phyloP scores from a whole-genome alignment of 495 filamentous ascomycete species.

The Neurospora sp. region DNA sequence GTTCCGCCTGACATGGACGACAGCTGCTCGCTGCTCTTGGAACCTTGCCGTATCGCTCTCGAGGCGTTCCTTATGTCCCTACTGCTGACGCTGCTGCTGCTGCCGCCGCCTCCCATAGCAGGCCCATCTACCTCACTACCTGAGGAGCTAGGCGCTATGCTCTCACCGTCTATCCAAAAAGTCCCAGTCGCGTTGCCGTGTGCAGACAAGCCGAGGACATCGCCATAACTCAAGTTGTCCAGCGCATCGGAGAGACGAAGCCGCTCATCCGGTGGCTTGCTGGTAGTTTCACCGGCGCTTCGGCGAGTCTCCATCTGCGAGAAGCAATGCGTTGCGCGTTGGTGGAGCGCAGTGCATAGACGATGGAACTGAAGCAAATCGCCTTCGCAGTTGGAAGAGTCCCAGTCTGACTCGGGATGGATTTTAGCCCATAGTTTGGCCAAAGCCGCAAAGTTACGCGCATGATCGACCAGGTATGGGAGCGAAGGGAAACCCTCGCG shows the following conservation, averaged over 20 bases:
- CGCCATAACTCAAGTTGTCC: slow-evolving; percentile 50
- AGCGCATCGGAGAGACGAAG: slow-evolving; percentile 65
- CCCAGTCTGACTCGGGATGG: slow-evolving; percentile 35
- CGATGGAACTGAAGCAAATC: slow-evolving; percentile 65
- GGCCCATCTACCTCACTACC: slow-evolving; percentile 39
- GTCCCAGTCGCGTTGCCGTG: slow-evolving; percentile 22
- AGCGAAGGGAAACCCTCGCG: slow-evolving; percentile 91
- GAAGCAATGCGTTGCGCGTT: slow-evolving; percentile 46
- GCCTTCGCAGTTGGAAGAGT: slow-evolving; percentile 43
- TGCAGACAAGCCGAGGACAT: slow-evolving; percentile 23
- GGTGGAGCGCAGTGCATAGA: slow-evolving; percentile 59
- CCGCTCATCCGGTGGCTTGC: slow-evolving; percentile 48
- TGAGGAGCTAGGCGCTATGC: slow-evolving; percentile 33
- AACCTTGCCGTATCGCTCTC: slow-evolving; percentile 28
- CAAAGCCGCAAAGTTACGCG: slow-evolving; percentile 78
- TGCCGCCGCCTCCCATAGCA: not conserved
- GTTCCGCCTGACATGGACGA: slow-evolving; percentile 19
- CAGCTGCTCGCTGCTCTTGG: slow-evolving; percentile 24
- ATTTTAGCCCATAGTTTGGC: slow-evolving; percentile 78
- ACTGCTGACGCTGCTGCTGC: slow-evolving; percentile 24
- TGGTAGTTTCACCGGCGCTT: slow-evolving; percentile 48
- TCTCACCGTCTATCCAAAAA: slow-evolving; percentile 26
- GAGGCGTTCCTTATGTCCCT: slow-evolving; percentile 32
- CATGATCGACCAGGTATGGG: slow-evolving; percentile 87
- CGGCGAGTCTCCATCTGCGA: slow-evolving; percentile 20